Conservation (phyloP, 441 rosid genomes). For the Oxalis stricta region DNA sequence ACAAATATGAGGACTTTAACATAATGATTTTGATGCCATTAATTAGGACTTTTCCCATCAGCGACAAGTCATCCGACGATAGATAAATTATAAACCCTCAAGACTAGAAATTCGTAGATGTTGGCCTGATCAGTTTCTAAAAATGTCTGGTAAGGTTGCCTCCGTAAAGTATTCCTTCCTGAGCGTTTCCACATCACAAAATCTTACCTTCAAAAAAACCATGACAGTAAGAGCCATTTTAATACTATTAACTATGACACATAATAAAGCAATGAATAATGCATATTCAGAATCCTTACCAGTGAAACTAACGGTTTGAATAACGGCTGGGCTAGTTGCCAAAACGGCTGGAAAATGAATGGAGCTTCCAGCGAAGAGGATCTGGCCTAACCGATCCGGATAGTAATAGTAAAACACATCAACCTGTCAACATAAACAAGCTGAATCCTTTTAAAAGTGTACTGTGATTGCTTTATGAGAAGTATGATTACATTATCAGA, state of each 20-base stretch:
- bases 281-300: slow-evolving; percentile 30
- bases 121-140: slow-evolving; percentile 27
- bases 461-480: not conserved
- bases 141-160: slow-evolving; percentile 52
- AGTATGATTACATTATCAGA: not conserved
- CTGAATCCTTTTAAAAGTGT: not conserved
- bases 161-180: slow-evolving; percentile 71
- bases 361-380: slow-evolving; percentile 92
- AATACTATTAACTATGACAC: not conserved
- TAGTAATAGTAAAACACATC: slow-evolving; percentile 81
- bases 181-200: slow-evolving; percentile 55
- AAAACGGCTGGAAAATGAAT: slow-evolving; percentile 68
- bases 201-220: slow-evolving; percentile 49
- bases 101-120: too few species aligned
- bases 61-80: too few species aligned
- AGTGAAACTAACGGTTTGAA: slow-evolving; percentile 64
- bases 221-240: not conserved
- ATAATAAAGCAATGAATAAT: not conserved
- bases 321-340: slow-evolving; percentile 75
- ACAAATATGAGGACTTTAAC: too few species aligned
- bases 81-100: too few species aligned
- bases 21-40: too few species aligned
- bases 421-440: slow-evolving; percentile 38
- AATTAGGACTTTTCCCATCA: too few species aligned
- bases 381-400: slow-evolving; percentile 79